These are phyloP conservation scores for Yamadazyma pseudoaaseri DNA, from an alignment of 1,139 yeast genomes.

Conservation along the genomic window DNA sequence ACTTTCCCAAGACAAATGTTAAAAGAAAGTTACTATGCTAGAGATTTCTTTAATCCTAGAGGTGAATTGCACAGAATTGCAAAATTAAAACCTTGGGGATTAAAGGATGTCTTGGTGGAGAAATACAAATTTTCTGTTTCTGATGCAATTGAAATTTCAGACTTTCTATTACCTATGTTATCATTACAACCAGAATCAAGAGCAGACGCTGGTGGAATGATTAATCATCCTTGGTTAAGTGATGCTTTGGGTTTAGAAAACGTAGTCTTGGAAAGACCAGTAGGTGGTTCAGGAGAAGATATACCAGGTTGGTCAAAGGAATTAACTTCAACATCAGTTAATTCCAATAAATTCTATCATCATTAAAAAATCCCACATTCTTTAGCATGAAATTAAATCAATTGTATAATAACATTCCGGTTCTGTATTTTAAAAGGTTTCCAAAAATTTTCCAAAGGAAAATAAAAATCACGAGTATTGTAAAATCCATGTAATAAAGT, in stretches of 20 bases:
- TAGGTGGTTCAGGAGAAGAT: slow-evolving; percentile 67
- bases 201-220: slow-evolving; percentile 81
- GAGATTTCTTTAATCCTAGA: slow-evolving; percentile 49
- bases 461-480: too few relatives aligned
- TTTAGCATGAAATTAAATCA: background rate
- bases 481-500: too few relatives aligned
- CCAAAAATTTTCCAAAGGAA: too few relatives aligned
- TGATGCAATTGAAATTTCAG: slow-evolving; percentile 56
- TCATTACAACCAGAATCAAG: slow-evolving; percentile 64
- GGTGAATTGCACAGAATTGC: slow-evolving; percentile 59
- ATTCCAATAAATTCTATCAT: slow-evolving; percentile 10
- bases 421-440: too few relatives aligned
- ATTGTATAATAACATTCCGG: background rate
- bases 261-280: slow-evolving; percentile 53
- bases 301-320: slow-evolving; percentile 72
- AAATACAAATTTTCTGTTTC: slow-evolving; percentile 61
- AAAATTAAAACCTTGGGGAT: slow-evolving; percentile 50
- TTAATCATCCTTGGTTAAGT: slow-evolving; percentile 74
- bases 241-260: slow-evolving; percentile 63
- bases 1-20: slow-evolving; percentile 43
- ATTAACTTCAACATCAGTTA: slow-evolving; percentile 16
- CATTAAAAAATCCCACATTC: slow-evolving; percentile 4
- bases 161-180: slow-evolving; percentile 73
- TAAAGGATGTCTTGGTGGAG: slow-evolving; percentile 45
- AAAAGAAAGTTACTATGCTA: slow-evolving; percentile 41